Conservation (phyloP, 345 rosid species). For the Streptanthus diversifolius region DNA sequence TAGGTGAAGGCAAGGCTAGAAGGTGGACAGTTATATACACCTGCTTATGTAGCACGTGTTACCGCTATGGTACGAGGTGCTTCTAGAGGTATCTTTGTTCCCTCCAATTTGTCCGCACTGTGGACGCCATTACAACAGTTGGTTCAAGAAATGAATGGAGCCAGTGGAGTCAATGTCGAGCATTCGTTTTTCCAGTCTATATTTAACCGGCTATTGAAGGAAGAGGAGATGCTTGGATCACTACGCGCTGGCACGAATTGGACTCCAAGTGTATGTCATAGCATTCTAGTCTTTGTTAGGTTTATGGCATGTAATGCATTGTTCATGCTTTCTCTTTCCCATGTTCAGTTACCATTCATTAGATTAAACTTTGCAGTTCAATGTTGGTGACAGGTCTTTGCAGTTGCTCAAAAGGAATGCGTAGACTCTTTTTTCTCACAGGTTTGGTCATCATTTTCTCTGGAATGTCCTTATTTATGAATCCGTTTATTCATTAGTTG, state of each 20-base stretch:
- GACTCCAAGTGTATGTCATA: slow-evolving; percentile 81
- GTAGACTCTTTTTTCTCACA: slow-evolving; percentile 89
- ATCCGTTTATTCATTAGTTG: background rate
- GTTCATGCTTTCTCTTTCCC: slow-evolving; percentile 15
- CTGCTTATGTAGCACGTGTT: slow-evolving; percentile 91
- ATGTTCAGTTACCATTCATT: slow-evolving; percentile 1
- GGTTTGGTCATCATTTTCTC: slow-evolving; percentile 42
- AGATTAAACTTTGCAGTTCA: background rate
- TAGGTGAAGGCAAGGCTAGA: slow-evolving; percentile 98
- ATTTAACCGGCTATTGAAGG: slow-evolving; percentile 76
- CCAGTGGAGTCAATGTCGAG: slow-evolving; percentile 74
- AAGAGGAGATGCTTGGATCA: slow-evolving; percentile 83
- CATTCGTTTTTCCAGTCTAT: slow-evolving; percentile 80
- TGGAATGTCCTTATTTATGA: background rate
- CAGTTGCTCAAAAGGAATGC: slow-evolving; percentile 87
- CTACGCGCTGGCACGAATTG: slow-evolving; percentile 96
- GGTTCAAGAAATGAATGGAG: slow-evolving; percentile 88
- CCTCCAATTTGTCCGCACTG: slow-evolving; percentile 65
- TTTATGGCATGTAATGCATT: slow-evolving; percentile 7
- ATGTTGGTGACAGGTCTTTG: slow-evolving; percentile 61
- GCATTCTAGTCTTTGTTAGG: slow-evolving; percentile 2
- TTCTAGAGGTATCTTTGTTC: slow-evolving; percentile 83
- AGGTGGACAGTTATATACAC: slow-evolving; percentile 95
- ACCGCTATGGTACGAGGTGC: slow-evolving; percentile 96
- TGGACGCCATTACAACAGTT: slow-evolving; percentile 80